These are phyloP conservation scores for Cynanchum wilfordii DNA, from an alignment of 257 asterid genomes.

Conservation along the genomic window DNA sequence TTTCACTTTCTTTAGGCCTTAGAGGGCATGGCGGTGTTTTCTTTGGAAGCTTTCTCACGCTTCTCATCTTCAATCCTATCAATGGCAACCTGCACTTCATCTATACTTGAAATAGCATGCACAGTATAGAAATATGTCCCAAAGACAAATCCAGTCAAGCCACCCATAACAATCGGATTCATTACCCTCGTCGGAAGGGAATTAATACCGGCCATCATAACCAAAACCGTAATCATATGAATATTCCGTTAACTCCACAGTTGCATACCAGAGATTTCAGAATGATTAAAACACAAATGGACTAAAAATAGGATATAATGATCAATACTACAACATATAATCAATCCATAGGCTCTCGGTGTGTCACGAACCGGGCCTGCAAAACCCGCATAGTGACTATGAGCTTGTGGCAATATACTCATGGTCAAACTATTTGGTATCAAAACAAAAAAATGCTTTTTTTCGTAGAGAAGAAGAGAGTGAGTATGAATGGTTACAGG, in stretches of 20 bases:
- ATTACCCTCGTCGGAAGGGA: neutral
- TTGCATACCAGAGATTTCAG: neutral
- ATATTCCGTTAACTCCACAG: neutral
- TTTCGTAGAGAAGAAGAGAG: too few species aligned
- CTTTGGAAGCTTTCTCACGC: neutral
- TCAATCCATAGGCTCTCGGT: too few species aligned
- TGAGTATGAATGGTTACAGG: too few species aligned
- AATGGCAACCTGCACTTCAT: conserved; percentile 12
- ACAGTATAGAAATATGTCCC: conserved; percentile 9
- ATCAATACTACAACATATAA: too few species aligned
- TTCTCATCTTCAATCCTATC: conserved; percentile 5
- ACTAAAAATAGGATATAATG: neutral
- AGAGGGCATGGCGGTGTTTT: neutral
- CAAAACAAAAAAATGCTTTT: too few species aligned
- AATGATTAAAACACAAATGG: neutral
- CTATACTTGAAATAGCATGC: conserved; percentile 6
- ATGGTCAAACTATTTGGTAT: too few species aligned
- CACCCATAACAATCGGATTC: neutral
- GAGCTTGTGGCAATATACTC: too few species aligned
- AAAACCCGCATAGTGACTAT: too few species aligned
- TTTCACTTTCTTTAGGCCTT: neutral
- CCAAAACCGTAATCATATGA: neutral
- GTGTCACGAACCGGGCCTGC: too few species aligned
- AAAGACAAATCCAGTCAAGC: conserved; percentile 11
- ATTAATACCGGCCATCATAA: conserved; percentile 1